phyloP scores from a whole-genome alignment of 164 flowering plant genomes.

The Protea cynaroides region DNA sequence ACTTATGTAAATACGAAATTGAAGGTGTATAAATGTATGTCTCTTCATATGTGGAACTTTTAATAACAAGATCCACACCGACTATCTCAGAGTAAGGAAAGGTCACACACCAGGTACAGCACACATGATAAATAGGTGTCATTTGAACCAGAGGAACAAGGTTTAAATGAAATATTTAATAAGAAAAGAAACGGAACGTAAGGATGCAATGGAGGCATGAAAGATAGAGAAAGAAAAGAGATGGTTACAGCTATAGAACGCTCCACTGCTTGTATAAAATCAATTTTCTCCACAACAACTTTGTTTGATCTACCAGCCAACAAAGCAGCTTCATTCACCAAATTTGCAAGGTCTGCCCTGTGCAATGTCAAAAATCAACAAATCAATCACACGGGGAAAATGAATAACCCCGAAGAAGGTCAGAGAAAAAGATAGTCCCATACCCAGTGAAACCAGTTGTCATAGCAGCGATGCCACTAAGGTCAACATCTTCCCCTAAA shows the following conservation, averaged over 20 bases:
- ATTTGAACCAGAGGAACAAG: background rate
- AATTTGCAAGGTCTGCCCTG: constrained; percentile 99
- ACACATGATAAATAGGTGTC: background rate
- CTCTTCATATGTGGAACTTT: too few species aligned
- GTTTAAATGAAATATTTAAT: too few species aligned
- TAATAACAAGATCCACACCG: too few species aligned
- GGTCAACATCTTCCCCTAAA: constrained; percentile 63
- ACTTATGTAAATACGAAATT: too few species aligned
- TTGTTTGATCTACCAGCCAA: constrained; percentile 89
- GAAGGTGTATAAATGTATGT: too few species aligned
- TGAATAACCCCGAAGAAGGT: background rate
- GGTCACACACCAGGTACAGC: too few species aligned
- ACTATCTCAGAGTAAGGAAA: too few species aligned
- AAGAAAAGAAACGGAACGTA: background rate
- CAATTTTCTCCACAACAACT: constrained; percentile 72
- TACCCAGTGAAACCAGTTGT: constrained; percentile 99
- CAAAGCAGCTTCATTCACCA: constrained; percentile 98
- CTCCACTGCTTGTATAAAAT: constrained; percentile 94
- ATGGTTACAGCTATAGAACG: constrained; percentile 85
- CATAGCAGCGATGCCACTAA: constrained; percentile 80
- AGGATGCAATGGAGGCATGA: background rate
- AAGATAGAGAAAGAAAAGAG: constrained; percentile 8
- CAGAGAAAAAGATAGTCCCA: background rate
- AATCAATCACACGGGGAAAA: constrained; percentile 11
- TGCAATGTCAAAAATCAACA: constrained; percentile 19